phyloP scores from a whole-genome alignment of 2,329 filamentous ascomycete species.

The Aspergillus proliferans region DNA sequence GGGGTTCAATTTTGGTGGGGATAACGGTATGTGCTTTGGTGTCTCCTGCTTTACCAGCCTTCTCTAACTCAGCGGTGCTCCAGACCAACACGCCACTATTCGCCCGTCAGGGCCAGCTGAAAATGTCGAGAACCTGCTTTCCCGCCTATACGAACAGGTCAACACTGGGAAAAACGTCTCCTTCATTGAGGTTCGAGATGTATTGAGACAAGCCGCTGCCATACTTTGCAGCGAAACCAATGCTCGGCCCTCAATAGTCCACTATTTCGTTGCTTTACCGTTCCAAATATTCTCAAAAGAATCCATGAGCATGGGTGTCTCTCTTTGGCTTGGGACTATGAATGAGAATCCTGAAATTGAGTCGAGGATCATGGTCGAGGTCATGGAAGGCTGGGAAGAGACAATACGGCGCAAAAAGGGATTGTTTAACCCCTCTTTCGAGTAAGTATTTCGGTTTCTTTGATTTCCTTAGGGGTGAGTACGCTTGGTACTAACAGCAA shows the following conservation, averaged over 20 bases:
- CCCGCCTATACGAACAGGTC: constrained; percentile 66
- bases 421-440: constrained; percentile 68
- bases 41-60: background rate
- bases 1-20: constrained; percentile 5
- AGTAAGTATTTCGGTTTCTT: constrained; percentile 39
- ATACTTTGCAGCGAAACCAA: constrained; percentile 72
- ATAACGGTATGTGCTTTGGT: constrained; percentile 9
- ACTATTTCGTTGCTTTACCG: constrained; percentile 85
- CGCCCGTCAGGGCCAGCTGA: constrained; percentile 24
- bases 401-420: constrained; percentile 72
- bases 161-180: constrained; percentile 63
- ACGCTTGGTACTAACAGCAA: constrained; percentile 7
- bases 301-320: constrained; percentile 90
- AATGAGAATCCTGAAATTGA: constrained; percentile 91
- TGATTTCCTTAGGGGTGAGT: background rate
- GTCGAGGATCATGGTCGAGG: constrained; percentile 75
- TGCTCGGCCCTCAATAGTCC: constrained; percentile 71
- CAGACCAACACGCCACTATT: background rate
- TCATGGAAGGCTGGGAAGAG: constrained; percentile 84
- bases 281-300: constrained; percentile 92
- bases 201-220: constrained; percentile 76
- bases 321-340: constrained; percentile 92
- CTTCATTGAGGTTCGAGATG: constrained; percentile 69
- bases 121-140: constrained; percentile 54
- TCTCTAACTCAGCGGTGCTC: background rate